Evolutionary conservation across 2,329 filamentous ascomycete genomes (phyloP), one percentile per base, ranked within the genome.

Genomic region (Colletotrichum sp.): DNA sequence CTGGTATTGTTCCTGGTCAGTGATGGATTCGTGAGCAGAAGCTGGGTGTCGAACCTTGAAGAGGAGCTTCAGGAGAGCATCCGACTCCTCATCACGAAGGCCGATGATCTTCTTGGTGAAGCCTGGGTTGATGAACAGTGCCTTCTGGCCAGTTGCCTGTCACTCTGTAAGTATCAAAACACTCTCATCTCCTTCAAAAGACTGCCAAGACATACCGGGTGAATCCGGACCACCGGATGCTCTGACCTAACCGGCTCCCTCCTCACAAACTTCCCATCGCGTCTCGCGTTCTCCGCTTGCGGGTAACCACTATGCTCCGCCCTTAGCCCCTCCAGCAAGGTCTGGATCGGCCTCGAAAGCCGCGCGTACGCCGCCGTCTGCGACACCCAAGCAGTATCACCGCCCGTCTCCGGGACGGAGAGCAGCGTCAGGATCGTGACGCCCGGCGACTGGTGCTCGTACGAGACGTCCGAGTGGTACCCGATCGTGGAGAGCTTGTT

Each of bases 1-100:
- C 80, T 84, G 26, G 4, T 43, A n/a, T 18, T 59, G 2, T 3
- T 55, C 21, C 5, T 48, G 18, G 24, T 74, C 8, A 70, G 26
- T 6, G 10, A 1, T 6, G 0, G 3, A 7, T 7, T 6, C 14
- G 7, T 26, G 48, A 21, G 8, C 4, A 21, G 24, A 26, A 1
- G 3, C 2, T 6, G 71, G 18, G 39, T 12, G 39, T 7, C 78
- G 4, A 74, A 83, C 82, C 74, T 88, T 84, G 78, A 88, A 95
- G 8, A 96, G 86, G 84, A 96, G 94, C 81, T 94, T 92, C 71
- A 96, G 89, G 12, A 96, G 86, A 64, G 89, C 89, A 78, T 98
- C 95, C 3, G 93, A 95, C 82, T 98, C 96, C 82, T 98, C 95
- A 82, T 95, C 95, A 86, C 98, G 98, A 81, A 93, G 91, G 14